Conservation (phyloP, 2,329 filamentous ascomycete species). For the Penicillium expansum region DNA sequence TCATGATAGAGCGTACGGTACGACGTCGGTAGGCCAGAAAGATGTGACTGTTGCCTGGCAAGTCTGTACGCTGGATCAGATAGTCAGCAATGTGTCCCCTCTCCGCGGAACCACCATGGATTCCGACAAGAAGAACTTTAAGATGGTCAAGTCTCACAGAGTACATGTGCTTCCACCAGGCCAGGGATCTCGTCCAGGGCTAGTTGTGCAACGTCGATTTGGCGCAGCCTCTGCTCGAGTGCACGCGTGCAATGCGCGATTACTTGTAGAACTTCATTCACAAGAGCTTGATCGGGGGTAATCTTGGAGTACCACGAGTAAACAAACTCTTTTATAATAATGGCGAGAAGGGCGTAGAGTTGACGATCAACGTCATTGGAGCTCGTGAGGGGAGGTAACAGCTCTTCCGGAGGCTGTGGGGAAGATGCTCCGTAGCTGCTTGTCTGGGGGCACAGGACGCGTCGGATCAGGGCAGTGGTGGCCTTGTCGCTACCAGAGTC, state of each 20-base stretch:
- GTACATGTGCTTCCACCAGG: slow-evolving; percentile 74
- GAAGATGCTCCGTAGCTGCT: slow-evolving; percentile 50
- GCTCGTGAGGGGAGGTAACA: slow-evolving; percentile 87
- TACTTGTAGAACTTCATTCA: slow-evolving; percentile 82
- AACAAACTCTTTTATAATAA: slow-evolving; percentile 86
- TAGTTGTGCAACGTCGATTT: slow-evolving; percentile 77
- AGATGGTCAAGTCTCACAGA: slow-evolving; percentile 55
- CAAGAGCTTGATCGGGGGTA: slow-evolving; percentile 83
- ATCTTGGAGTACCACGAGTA: slow-evolving; percentile 92
- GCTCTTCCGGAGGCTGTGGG: slow-evolving; percentile 68
- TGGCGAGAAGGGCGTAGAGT: slow-evolving; percentile 86
- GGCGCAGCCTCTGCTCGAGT: slow-evolving; percentile 78
- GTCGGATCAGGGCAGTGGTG: slow-evolving; percentile 77
- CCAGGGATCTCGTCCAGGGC: slow-evolving; percentile 84
- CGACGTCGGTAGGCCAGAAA: slow-evolving; percentile 60
- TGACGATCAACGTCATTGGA: slow-evolving; percentile 91
- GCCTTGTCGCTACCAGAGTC: slow-evolving; percentile 69
- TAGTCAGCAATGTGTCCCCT: slow-evolving; percentile 27
- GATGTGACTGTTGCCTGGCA: slow-evolving; percentile 58
- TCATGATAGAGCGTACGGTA: slow-evolving; percentile 76
- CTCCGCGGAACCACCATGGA: slow-evolving; percentile 18
- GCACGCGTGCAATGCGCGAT: slow-evolving; percentile 89
- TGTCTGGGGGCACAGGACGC: slow-evolving; percentile 72
- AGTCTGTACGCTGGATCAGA: slow-evolving; percentile 65
- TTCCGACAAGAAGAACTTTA: not conserved